Base-by-base conservation (phyloP, 2,329 filamentous ascomycete genomes). In the Aspergillus sp. region DNA sequence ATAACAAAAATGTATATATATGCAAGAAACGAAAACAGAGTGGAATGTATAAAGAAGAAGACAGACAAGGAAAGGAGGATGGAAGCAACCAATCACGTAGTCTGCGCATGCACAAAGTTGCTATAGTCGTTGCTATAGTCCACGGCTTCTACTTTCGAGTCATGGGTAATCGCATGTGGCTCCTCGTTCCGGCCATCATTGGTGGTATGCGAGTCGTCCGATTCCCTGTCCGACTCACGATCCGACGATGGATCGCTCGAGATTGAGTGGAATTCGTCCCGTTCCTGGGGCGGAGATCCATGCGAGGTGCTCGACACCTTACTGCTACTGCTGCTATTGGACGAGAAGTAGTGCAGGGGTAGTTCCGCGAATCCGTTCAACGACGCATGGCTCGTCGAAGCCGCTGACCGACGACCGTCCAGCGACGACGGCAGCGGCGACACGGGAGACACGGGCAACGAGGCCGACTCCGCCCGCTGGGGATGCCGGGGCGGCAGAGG, bases 401-500 rank as follows among this genome's bases (percentile, higher is more conserved):
- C 50, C 12, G 55, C 40, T 4, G 51, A 56, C 9, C 46, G 53
- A 49, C 27, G 55, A 47, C 50, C 60, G 33, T 53, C 56, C 27
- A 54, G 55, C 8, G 59, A 60, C 9, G 51, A 54, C 2, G 56
- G 48, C 33, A 62, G 58, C 1, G 52, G 51, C 26, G 60, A 58
- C 2, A 49, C 53, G 3, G 59, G 52, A 1, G 60, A 62, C 9
- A 29, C 50, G 3, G 46, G 63, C 44, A 43, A 58, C 41, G 51
- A 59, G 36, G 50, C 51, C 46, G 51, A 58, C 50, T 48, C 52
- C 44, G 65, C 65, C 7, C 60, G 55, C 10, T 88, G 85, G 60
- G 86, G 94, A 42, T 89, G 77, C 3, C 80, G 76, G 1, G 90
- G 90, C 8, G 95, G 76, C 6, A 86, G 82, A 1, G 90, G 89